Evolutionary conservation across 169 alveolate species (phyloP).

Genomic region (Plasmodium gallinaceum): DNA sequence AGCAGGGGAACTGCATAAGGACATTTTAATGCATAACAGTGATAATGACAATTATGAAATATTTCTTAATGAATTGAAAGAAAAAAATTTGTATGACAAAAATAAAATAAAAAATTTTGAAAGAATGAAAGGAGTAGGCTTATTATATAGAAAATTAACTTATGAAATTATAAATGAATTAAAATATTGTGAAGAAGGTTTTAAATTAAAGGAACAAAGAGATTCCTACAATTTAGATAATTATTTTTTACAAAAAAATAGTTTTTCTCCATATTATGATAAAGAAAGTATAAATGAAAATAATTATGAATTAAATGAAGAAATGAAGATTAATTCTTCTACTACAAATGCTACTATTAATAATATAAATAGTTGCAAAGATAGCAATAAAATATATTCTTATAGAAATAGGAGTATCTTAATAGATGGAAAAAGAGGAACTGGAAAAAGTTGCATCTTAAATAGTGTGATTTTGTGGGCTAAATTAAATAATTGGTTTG

Average conservation of each 20-base stretch:
- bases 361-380: not conserved
- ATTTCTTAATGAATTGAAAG: conserved; percentile 29
- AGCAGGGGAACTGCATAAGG: conserved; percentile 71
- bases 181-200: conserved; percentile 21
- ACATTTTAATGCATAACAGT: conserved; percentile 38
- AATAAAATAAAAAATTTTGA: not conserved
- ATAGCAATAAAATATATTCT: not conserved
- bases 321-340: not conserved
- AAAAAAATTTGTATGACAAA: not conserved
- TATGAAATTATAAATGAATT: conserved; percentile 66
- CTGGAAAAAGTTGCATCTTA: conserved; percentile 86
- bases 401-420: conserved; percentile 51
- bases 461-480: conserved; percentile 87
- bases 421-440: conserved; percentile 87
- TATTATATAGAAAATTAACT: conserved; percentile 47
- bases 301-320: not conserved
- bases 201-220: conserved; percentile 11
- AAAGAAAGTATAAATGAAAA: not conserved
- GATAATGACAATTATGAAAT: conserved; percentile 37
- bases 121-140: conserved; percentile 50
- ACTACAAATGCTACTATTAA: not conserved
- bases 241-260: conserved; percentile 23
- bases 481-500: conserved; percentile 85
- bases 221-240: conserved; percentile 57
- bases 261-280: conserved; percentile 13